These are phyloP conservation scores for Phytophthora sp. DNA, from an alignment of 352 stramenopile genomes.

Conservation along the genomic window DNA sequence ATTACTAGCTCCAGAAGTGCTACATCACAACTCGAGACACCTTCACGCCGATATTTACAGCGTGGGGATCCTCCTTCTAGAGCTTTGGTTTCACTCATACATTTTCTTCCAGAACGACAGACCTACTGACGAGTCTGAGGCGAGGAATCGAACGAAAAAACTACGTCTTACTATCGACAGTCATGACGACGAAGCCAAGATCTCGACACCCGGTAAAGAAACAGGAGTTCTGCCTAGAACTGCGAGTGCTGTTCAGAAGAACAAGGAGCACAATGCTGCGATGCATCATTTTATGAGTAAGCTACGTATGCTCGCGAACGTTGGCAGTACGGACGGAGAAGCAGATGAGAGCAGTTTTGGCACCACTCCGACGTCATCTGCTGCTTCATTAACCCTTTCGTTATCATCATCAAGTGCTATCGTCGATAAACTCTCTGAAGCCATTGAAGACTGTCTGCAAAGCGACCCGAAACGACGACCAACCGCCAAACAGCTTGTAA, in stretches of 20 bases:
- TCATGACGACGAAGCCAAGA: slow-evolving; percentile 19
- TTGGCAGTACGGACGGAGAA: slow-evolving; percentile 32
- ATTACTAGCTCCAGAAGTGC: slow-evolving; percentile 53
- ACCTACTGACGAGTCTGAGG: slow-evolving; percentile 22
- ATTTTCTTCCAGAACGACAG: slow-evolving; percentile 45
- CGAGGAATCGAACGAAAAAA: slow-evolving; percentile 22
- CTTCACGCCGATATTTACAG: slow-evolving; percentile 64
- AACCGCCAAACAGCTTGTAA: slow-evolving; percentile 58
- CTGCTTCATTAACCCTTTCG: slow-evolving; percentile 37
- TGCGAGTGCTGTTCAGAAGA: slow-evolving; percentile 30
- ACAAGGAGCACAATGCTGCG: slow-evolving; percentile 43
- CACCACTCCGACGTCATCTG: slow-evolving; percentile 48
- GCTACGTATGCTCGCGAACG: slow-evolving; percentile 46
- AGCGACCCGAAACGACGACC: slow-evolving; percentile 61
- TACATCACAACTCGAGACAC: slow-evolving; percentile 43
- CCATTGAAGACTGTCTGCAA: slow-evolving; percentile 67
- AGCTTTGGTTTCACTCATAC: slow-evolving; percentile 62
- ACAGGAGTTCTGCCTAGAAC: slow-evolving; percentile 25
- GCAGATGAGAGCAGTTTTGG: slow-evolving; percentile 52
- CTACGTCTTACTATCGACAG: slow-evolving; percentile 24
- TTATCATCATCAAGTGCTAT: slow-evolving; percentile 41
- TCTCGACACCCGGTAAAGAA: slow-evolving; percentile 9
- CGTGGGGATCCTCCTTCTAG: slow-evolving; percentile 57
- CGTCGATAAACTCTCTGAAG: slow-evolving; percentile 50
- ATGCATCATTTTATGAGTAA: slow-evolving; percentile 62